phyloP scores from a whole-genome alignment of 108 stramenopile species.

The Conticribra guillardii region DNA sequence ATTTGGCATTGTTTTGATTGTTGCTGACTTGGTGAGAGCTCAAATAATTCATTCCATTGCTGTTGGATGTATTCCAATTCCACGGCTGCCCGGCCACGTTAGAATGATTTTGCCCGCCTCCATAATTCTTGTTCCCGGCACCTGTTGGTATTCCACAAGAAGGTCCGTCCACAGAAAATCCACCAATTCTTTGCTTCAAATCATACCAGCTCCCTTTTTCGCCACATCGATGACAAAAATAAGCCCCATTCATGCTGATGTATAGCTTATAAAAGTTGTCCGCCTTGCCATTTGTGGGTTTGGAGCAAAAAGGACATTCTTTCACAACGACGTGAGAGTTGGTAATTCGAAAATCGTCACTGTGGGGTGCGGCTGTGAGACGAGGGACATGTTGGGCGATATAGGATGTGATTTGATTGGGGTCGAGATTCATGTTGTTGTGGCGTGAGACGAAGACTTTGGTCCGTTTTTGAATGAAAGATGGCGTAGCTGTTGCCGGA shows the following conservation, averaged over 20 bases:
- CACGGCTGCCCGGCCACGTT: background rate
- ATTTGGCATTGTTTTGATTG: slow-evolving; percentile 4
- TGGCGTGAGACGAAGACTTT: slow-evolving; percentile 78
- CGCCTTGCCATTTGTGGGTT: slow-evolving; percentile 68
- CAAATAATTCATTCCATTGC: slow-evolving; percentile 11
- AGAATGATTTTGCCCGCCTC: background rate
- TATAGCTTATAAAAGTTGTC: slow-evolving; percentile 81
- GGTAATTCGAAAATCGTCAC: slow-evolving; percentile 51
- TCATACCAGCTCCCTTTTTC: slow-evolving; percentile 91
- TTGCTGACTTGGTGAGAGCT: slow-evolving; percentile 12
- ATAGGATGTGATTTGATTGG: slow-evolving; percentile 58
- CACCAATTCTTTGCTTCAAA: slow-evolving; percentile 76
- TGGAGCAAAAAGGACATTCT: slow-evolving; percentile 85
- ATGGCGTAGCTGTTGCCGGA: background rate
- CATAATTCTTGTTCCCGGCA: background rate
- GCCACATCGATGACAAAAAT: slow-evolving; percentile 94
- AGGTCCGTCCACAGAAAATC: slow-evolving; percentile 37
- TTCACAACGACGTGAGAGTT: slow-evolving; percentile 67
- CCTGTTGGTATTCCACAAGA: background rate
- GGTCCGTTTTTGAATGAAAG: slow-evolving; percentile 33
- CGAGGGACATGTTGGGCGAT: slow-evolving; percentile 38
- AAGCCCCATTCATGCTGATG: slow-evolving; percentile 76
- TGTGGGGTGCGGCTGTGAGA: slow-evolving; percentile 8
- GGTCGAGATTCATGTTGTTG: slow-evolving; percentile 65
- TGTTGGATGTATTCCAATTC: slow-evolving; percentile 15